phyloP scores from a whole-genome alignment of 2,329 filamentous ascomycete genomes.

The Rutstroemia sp. region DNA sequence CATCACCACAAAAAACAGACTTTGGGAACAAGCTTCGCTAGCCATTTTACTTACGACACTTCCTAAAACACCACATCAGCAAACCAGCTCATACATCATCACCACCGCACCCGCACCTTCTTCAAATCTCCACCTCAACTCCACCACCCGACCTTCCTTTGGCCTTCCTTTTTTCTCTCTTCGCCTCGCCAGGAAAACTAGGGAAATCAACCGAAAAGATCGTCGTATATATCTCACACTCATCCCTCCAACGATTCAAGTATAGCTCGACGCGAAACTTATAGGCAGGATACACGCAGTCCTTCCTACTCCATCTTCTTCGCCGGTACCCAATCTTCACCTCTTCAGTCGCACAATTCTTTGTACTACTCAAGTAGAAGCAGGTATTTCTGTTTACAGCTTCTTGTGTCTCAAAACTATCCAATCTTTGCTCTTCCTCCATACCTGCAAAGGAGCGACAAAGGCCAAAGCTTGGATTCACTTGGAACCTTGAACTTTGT shows the following conservation, averaged over 20 bases:
- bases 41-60: too few species aligned
- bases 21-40: too few species aligned
- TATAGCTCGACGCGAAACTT: not conserved
- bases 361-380: not conserved
- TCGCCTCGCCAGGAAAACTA: not conserved
- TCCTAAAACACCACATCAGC: not conserved
- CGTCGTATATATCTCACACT: not conserved
- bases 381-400: not conserved
- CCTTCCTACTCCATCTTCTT: not conserved
- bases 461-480: not conserved
- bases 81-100: not conserved
- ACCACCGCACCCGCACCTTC: not conserved
- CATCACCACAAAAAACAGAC: not conserved
- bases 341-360: not conserved
- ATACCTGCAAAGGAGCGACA: not conserved
- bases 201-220: too few species aligned
- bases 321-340: not conserved
- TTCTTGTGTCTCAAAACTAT: slow-evolving; percentile 4
- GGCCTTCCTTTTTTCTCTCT: not conserved
- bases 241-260: not conserved
- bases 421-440: not conserved
- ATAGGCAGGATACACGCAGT: not conserved
- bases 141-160: not conserved
- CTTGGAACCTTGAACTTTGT: not conserved
- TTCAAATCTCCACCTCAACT: not conserved